These are phyloP conservation scores for Phallus indusiatus DNA, from an alignment of 768 basidiomycete species.

Conservation along the genomic window DNA sequence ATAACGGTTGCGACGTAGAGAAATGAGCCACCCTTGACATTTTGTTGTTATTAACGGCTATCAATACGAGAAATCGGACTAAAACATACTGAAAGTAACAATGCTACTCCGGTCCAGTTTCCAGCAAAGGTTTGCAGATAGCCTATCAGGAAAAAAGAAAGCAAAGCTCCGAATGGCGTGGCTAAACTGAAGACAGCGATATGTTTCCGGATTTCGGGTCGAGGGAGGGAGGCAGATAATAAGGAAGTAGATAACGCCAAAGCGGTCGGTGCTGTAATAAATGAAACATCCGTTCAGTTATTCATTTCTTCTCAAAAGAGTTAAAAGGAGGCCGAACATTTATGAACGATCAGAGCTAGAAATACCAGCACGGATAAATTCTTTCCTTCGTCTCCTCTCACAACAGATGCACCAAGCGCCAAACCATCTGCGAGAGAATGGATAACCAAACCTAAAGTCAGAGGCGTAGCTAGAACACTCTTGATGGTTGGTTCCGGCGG, in stretches of 20 bases:
- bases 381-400: conserved; percentile 22
- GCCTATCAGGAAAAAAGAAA: conserved; percentile 62
- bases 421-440: conserved; percentile 91
- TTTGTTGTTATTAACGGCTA: not conserved
- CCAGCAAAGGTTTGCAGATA: conserved; percentile 34
- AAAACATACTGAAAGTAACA: conserved; percentile 74
- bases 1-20: conserved; percentile 89
- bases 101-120: conserved; percentile 63
- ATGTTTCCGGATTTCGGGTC: conserved; percentile 60
- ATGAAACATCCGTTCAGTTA: not conserved
- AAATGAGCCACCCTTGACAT: conserved; percentile 76
- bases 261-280: conserved; percentile 69
- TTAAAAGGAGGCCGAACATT: conserved; percentile 25
- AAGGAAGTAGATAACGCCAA: conserved; percentile 83
- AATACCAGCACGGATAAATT: conserved; percentile 75
- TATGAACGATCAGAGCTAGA: conserved; percentile 84
- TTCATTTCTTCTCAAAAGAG: not conserved
- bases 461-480: conserved; percentile 43
- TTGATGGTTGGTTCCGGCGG: conserved; percentile 11
- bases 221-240: conserved; percentile 62
- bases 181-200: conserved; percentile 72
- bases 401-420: conserved; percentile 69
- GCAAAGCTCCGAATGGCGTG: conserved; percentile 73
- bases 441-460: conserved; percentile 78
- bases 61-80: not conserved